Base-by-base conservation (phyloP, 345 rosid genomes). In the Aegle marmelos region DNA sequence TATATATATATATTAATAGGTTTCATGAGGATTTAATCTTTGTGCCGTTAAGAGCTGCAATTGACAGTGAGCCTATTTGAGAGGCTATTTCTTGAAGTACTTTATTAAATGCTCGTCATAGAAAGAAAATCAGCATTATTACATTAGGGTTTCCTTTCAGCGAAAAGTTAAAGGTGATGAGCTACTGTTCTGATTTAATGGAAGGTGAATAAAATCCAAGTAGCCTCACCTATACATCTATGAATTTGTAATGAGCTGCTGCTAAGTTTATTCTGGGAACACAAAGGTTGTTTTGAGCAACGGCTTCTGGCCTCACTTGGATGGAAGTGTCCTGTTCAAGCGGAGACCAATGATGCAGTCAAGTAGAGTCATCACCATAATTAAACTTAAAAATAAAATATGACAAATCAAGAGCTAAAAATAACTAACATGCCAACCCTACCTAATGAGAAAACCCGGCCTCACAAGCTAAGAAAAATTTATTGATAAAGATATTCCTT, bases 361-460 rank as follows among this genome's bases (percentile, higher is more conserved):
- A 11, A 28, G 70, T 21, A 4, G n/a, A 27, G 28, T 56, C 2
- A 22, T 50, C 25, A 9, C 19, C 22, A 39, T 36, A 37, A 48
- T 24, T 63, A 80, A 30, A 76, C 34, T 50, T 11, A 41, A 56
- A 25, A 70, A 53, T 7, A 16, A 9, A 53, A 53, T 5, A 50
- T 53, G n/a, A 53, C 2, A 77, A 67, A 30, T 16, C 67, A 34
- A 60, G n/a, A 33, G 28, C 41, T 27, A 45, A 33, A 67, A 53
- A 54, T 45, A 59, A 53, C 78, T 59, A 79, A 74, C 77, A 68
- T 69, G 74, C 79, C 81, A 73, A 83, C 60, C 76, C 66, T 11
- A 78, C 79, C 88, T 79, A 83, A 70, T 76, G 27, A 9, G 17
- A 41, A 41, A 31, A 57, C 61, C 57, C 10, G 37, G 68, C 9